These are phyloP conservation scores for Orbilia quercus DNA, from an alignment of 2,329 filamentous ascomycete species.

Conservation along the genomic window DNA sequence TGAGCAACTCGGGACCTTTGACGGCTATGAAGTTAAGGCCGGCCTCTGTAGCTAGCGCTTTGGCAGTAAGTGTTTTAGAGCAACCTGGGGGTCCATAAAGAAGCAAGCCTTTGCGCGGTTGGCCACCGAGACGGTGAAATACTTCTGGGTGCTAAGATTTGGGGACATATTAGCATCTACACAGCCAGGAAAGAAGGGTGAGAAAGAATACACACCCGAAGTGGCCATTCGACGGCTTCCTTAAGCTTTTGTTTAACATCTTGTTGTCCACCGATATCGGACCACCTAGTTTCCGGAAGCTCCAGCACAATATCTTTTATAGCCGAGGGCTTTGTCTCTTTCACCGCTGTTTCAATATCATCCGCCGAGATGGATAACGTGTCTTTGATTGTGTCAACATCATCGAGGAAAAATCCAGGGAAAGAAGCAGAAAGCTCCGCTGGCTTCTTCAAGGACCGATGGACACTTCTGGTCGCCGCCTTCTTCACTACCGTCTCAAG, in stretches of 20 bases:
- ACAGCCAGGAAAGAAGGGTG: not conserved
- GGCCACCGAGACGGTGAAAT: slow-evolving; percentile 60
- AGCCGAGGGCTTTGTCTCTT: slow-evolving; percentile 72
- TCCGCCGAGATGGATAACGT: slow-evolving; percentile 56
- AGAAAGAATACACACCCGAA: slow-evolving; percentile 52
- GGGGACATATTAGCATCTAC: not conserved
- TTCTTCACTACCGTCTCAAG: slow-evolving; percentile 58
- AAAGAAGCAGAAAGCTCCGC: slow-evolving; percentile 11
- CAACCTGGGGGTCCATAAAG: slow-evolving; percentile 76
- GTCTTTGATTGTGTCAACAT: slow-evolving; percentile 25
- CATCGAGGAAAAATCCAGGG: slow-evolving; percentile 48
- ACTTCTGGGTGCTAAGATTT: slow-evolving; percentile 58
- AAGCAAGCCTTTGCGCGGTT: slow-evolving; percentile 72
- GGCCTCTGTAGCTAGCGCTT: slow-evolving; percentile 74
- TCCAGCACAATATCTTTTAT: slow-evolving; percentile 75
- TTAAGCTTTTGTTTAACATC: slow-evolving; percentile 67
- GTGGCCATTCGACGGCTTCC: slow-evolving; percentile 60
- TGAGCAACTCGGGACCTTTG: slow-evolving; percentile 75
- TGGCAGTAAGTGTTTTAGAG: slow-evolving; percentile 75
- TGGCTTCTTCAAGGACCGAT: slow-evolving; percentile 31
- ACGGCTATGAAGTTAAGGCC: slow-evolving; percentile 76
- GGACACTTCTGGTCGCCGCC: slow-evolving; percentile 49
- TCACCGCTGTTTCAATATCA: slow-evolving; percentile 69
- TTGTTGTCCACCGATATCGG: slow-evolving; percentile 74
- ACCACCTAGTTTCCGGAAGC: slow-evolving; percentile 73